A percentile compares a stretch with the other conserved stretches of the same genome.
Evolutionary conservation across 1,284 basidiomycete genomes (phyloP).

Genomic region (Irpex lacteus): DNA sequence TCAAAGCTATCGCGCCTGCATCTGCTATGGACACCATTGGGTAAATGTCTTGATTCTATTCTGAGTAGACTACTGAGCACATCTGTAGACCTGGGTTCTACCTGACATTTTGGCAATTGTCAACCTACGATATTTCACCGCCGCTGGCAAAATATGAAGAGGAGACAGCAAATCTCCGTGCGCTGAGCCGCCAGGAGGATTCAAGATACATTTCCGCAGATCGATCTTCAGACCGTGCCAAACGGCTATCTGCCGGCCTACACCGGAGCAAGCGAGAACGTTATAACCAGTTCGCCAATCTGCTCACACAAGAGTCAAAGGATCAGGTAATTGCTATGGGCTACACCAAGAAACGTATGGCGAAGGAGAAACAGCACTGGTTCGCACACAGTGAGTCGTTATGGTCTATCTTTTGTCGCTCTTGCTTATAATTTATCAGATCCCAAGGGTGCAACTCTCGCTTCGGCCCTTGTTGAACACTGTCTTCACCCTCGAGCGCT

Average conservation of each 20-base stretch:
- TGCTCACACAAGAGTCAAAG: conserved; percentile 68
- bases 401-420: not conserved
- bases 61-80: conserved; percentile 3
- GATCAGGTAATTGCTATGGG: conserved; percentile 71
- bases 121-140: conserved; percentile 82
- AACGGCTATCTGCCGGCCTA: conserved; percentile 48
- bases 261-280: conserved; percentile 63
- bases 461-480: conserved; percentile 76
- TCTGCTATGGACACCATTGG: conserved; percentile 67
- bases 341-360: conserved; percentile 75
- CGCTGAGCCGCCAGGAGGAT: conserved; percentile 63
- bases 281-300: conserved; percentile 52
- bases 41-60: conserved; percentile 33
- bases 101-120: conserved; percentile 92
- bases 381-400: conserved; percentile 66
- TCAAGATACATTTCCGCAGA: conserved; percentile 55
- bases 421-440: conserved; percentile 26
- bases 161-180: conserved; percentile 54
- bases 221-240: conserved; percentile 58
- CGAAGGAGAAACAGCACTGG: conserved; percentile 86
- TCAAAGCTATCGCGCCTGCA: conserved; percentile 64
- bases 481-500: conserved; percentile 92
- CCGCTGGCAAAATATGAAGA: conserved; percentile 71
- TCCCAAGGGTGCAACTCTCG: conserved; percentile 49
- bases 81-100: conserved; percentile 79